Base-by-base conservation (phyloP, 331 rosid species). In the Saraca asoca region DNA sequence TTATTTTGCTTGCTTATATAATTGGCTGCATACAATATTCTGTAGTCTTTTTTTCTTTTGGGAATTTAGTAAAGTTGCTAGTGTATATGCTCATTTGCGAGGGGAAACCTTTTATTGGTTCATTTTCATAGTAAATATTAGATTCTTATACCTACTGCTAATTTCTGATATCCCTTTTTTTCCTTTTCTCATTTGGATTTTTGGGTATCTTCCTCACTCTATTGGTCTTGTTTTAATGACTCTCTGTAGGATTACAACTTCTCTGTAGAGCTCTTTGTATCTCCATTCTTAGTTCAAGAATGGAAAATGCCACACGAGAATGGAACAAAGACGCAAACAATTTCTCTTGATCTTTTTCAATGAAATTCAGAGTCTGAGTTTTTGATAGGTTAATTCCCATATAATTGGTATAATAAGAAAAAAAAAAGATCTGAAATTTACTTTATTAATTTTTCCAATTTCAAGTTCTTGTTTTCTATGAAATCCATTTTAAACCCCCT, bases 261-360 rank as follows among this genome's bases (percentile, higher is more conserved):
- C 83, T 62, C 97, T 0, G 88, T 90, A 53, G 98, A 93, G 90
- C 91, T 93, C 76, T 93, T 84, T 56, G 97, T 88, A 58, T 82
- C 96, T 4, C 98, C 98, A 2, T 93, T 93, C 86, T 78, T 93
- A 68, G 98, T 93, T 81, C 95, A 83, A 83, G 97, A 93, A 75
- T 88, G 88, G 95, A 96, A 93, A 62, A 64, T 80, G 60, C 77
- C 79, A 0, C 90, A 84, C 50, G 84, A 88, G 69, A 81, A 81
- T 17, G 96, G 98, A 51, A 54, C 81, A 7, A 87, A 74, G 86
- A 90, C 85, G 79, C 90, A 93, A 80, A 90, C 97, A 2, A 88
- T 93, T 51, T 97, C 95, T 49, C 96, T 93, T 0, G 98, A 93
- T 83, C 72, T 90, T n/a, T n/a, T n/a, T n/a, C n/a, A n/a, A n/a